phyloP scores from a whole-genome alignment of 192 early-diverging fungal species.

The Coemansia erecta region DNA sequence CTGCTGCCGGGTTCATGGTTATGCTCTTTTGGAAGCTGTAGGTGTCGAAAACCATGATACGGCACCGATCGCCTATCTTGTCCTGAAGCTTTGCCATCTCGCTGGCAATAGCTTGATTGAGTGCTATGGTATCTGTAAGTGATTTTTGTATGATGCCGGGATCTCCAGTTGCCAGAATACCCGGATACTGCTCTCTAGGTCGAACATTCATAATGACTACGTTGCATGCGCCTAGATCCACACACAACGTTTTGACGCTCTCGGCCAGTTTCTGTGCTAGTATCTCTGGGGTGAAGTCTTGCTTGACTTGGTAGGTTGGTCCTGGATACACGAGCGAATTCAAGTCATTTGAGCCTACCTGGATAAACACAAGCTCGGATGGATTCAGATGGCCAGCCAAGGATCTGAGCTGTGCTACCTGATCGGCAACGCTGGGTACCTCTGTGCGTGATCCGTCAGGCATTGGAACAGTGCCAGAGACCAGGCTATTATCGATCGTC shows the following conservation, averaged over 20 bases:
- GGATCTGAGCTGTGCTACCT: slow-evolving; percentile 11
- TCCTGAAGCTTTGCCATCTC: slow-evolving; percentile 20
- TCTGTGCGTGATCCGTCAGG: slow-evolving; percentile 18
- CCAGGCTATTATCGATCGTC: slow-evolving; percentile 42
- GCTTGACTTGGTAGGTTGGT: slow-evolving; percentile 16
- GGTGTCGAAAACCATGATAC: slow-evolving; percentile 35
- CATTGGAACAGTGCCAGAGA: slow-evolving; percentile 39
- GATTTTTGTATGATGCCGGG: slow-evolving; percentile 8
- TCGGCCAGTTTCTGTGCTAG: slow-evolving; percentile 24
- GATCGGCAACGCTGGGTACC: slow-evolving; percentile 31
- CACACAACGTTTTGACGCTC: slow-evolving; percentile 19
- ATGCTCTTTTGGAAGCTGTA: slow-evolving; percentile 31
- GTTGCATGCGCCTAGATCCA: slow-evolving; percentile 10
- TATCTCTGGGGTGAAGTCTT: slow-evolving; percentile 16
- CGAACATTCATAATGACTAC: slow-evolving; percentile 48
- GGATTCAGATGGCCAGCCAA: slow-evolving; percentile 11
- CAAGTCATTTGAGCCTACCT: slow-evolving; percentile 47
- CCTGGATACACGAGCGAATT: slow-evolving; percentile 31
- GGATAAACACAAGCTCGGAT: slow-evolving; percentile 40
- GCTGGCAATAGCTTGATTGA: slow-evolving; percentile 21
- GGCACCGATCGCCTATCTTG: slow-evolving; percentile 15
- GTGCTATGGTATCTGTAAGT: slow-evolving; percentile 8
- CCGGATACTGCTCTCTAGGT: slow-evolving; percentile 41
- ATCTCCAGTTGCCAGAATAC: slow-evolving; percentile 22
- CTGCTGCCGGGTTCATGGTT: slow-evolving; percentile 4